Evolutionary conservation across 371 early-diverging fungal genomes (phyloP), one percentile per base, ranked within the genome.

Genomic region (Rhizopus arrhizus): DNA sequence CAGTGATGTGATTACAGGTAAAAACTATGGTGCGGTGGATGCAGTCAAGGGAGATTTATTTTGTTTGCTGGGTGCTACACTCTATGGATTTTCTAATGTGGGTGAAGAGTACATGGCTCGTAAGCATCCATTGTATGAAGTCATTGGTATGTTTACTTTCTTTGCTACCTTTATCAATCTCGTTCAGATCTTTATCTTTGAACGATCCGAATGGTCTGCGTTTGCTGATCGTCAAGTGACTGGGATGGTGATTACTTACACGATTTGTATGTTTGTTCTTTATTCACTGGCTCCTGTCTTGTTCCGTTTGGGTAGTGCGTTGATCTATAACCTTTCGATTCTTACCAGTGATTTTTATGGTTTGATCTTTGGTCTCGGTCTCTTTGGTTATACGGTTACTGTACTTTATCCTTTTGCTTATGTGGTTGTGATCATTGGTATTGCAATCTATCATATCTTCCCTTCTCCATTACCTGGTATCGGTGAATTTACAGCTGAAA

Each of bases 291-390:
- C 84, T 5, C 90, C 91, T n/a, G 67, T 88, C 59, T 61, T 91
- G 60, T 84, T 91, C 73, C 75, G 85, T 12, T 51, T 83, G 42
- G 78, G 80, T 29, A 87, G 88, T 28, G 89, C 91, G 2, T 84
- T 89, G 7, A 79, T 89, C 59, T 91, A 87, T 70, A 91, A 91
- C 63, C 63, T 91, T 36, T 88, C 89, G 28, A 61, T 91, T 15
- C 68, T 90, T 62, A 89, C 91, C 3, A 81, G 85, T 52, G 88
- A 91, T 66, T 87, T 91, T 53, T 91, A 89, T 57, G 84, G 86
- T 3, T 74, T 90, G 42, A 69, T 89, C 49, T 82, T 91, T 69
- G 86, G 89, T n/a, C 53, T 88, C 42, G 75, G 81, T 59, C 69
- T 90, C 55, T 89, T 89, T 67, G 68, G 80, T 29, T 68, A 79